Base-by-base conservation (phyloP, 805 yeast genomes). In the Wickerhamomyces sydowiorum region DNA sequence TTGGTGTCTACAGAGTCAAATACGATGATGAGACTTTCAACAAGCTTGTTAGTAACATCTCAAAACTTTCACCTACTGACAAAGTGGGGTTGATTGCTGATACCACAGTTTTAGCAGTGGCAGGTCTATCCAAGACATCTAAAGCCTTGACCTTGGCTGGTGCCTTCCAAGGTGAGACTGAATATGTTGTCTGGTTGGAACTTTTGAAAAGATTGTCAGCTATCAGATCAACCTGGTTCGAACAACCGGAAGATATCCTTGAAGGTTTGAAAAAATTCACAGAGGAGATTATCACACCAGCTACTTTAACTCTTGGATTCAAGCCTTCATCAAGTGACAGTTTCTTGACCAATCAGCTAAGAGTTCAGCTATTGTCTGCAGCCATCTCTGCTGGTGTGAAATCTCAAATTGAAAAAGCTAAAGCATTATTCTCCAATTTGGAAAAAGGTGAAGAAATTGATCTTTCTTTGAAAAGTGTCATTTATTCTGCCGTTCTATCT, bases 81-180 rank as follows among this genome's bases (percentile, higher is more conserved):
- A 76, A 86, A 59, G 77, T 80, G 43, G 91, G 90, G 32, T 70
- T 83, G 48, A 81, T 85, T 31, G 80, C 88, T 24, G 95, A 86
- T 62, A 81, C 82, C 23, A 74, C 73, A 27, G 72, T 84, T 6
- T 70, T 84, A 48, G 76, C 90, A 6, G 65, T 80, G 20, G 80
- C 91, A 15, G 93, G 93, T 17, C 69, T 74, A 51, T 72, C 81
- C 36, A 66, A 79, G 22, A 76, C 89, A 18, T 67, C 78, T 7
- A 78, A 74, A 51, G 73, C 80, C 52, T 71, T 83, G 47, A 69
- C 71, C 46, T 69, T 83, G 53, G 66, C 82, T 38, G 69, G 73
- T 41, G 61, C 69, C 21, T 78, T 86, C 82, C 70, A 73, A 32
- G 61, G 66, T 17, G 87, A 81, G 58, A 50, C 69, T 18, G 79